Evolutionary conservation across 202 grass and related monocot genomes (phyloP).

Genomic region (Panicum virgatum): DNA sequence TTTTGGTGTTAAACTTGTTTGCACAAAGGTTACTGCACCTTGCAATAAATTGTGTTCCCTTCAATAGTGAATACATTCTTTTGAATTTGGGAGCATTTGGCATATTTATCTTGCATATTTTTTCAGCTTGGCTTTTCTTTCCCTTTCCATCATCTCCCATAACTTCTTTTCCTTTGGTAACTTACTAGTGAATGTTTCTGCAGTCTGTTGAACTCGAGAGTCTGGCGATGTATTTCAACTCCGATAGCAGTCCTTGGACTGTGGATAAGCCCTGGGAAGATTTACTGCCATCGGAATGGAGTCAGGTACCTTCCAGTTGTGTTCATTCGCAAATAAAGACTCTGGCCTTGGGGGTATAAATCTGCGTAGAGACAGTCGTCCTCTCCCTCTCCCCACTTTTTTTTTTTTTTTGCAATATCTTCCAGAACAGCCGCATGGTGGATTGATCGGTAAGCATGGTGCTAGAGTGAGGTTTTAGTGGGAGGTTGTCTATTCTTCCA

Average conservation of each 20-base stretch:
- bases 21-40: slow-evolving; percentile 22
- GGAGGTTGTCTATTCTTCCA: not conserved
- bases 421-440: too few species aligned
- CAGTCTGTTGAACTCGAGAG: slow-evolving; percentile 95
- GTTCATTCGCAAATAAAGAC: slow-evolving; percentile 17
- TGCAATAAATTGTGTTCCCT: slow-evolving; percentile 20
- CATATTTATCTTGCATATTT: slow-evolving; percentile 9
- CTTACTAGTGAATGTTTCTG: slow-evolving; percentile 45
- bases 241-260: slow-evolving; percentile 79
- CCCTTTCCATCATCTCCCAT: slow-evolving; percentile 5
- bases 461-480: slow-evolving; percentile 9
- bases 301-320: slow-evolving; percentile 60
- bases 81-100: slow-evolving; percentile 1
- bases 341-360: not conserved
- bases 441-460: too few species aligned
- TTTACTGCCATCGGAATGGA: slow-evolving; percentile 91
- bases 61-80: slow-evolving; percentile 22
- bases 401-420: too few species aligned
- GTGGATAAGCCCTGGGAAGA: slow-evolving; percentile 87
- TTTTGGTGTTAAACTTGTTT: slow-evolving; percentile 24
- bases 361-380: not conserved
- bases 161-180: slow-evolving; percentile 31
- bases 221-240: slow-evolving; percentile 96
- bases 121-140: slow-evolving; percentile 14
- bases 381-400: too few species aligned